Evolutionary conservation across 495 filamentous ascomycete genomes (phyloP).

Genomic region (Aspergillus egyptiacus): DNA sequence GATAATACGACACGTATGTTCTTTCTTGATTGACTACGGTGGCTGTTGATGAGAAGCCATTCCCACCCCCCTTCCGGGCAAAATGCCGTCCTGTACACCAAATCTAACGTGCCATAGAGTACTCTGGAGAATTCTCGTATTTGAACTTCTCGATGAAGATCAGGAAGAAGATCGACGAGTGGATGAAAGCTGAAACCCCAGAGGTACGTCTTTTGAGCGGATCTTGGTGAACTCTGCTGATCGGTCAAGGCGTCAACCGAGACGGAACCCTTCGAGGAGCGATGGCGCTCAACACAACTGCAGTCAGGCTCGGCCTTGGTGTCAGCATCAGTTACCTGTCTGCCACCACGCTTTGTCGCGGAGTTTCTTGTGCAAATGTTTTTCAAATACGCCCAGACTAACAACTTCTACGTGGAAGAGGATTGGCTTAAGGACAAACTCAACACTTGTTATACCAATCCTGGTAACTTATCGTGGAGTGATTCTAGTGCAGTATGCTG

Average conservation of each 20-base stretch:
- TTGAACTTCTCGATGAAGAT: constrained; percentile 48
- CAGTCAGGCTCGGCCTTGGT: constrained; percentile 40
- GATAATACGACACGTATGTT: constrained; percentile 44
- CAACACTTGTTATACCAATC: constrained; percentile 39
- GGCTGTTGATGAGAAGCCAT: background rate
- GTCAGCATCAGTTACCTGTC: constrained; percentile 37
- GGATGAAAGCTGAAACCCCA: constrained; percentile 40
- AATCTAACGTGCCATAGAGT: constrained; percentile 29
- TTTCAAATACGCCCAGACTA: constrained; percentile 50
- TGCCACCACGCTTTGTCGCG: constrained; percentile 47
- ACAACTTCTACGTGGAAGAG: constrained; percentile 48
- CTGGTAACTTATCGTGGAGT: constrained; percentile 36
- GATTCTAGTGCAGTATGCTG: constrained; percentile 43
- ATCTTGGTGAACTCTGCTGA: constrained; percentile 9
- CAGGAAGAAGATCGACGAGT: constrained; percentile 44
- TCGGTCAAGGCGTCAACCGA: constrained; percentile 33
- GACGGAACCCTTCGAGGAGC: constrained; percentile 42
- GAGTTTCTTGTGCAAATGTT: constrained; percentile 48
- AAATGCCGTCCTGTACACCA: background rate
- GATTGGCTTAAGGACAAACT: constrained; percentile 44
- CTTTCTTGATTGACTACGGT: too few species aligned
- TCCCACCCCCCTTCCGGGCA: background rate
- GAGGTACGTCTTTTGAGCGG: constrained; percentile 27
- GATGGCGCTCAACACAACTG: constrained; percentile 45
- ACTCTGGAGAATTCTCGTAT: constrained; percentile 49